Evolutionary conservation across 805 yeast species (phyloP).

Genomic region (Brettanomyces custersianus): DNA sequence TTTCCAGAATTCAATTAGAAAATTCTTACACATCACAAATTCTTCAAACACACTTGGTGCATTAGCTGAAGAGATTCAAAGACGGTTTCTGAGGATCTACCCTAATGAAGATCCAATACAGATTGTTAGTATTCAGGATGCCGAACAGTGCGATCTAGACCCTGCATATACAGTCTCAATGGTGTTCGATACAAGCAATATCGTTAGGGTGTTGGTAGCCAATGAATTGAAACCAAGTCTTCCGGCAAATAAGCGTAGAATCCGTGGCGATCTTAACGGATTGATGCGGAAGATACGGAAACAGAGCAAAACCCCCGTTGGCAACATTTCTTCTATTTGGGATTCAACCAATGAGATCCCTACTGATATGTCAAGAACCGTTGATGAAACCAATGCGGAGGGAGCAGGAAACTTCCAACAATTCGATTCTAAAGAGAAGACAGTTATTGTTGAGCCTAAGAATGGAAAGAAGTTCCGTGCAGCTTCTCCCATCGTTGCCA

Average conservation of each 20-base stretch:
- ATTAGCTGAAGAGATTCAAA: conserved; percentile 45
- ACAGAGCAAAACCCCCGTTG: conserved; percentile 10
- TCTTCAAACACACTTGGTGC: conserved; percentile 36
- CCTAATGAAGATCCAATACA: conserved; percentile 50
- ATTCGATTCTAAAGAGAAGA: no score
- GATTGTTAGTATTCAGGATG: conserved; percentile 59
- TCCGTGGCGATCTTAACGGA: conserved; percentile 15
- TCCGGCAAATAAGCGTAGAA: conserved; percentile 1
- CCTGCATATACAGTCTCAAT: conserved; percentile 64
- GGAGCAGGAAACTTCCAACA: no score
- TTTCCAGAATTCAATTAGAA: conserved; percentile 16
- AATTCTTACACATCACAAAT: conserved; percentile 58
- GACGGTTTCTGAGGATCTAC: conserved; percentile 52
- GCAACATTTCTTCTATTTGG: conserved; percentile 15
- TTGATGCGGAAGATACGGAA: conserved; percentile 26
- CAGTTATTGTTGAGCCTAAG: conserved; percentile 10
- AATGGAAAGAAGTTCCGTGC: conserved; percentile 17
- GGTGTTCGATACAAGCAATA: conserved; percentile 45
- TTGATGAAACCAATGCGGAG: conserved; percentile 3
- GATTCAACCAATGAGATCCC: conserved; percentile 1
- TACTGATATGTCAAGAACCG: not conserved
- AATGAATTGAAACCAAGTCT: conserved; percentile 31
- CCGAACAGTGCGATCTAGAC: conserved; percentile 63
- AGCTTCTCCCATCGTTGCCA: conserved; percentile 24
- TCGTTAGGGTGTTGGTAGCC: conserved; percentile 36